Conservation (phyloP, 2,329 filamentous ascomycete species). For the Septoria petroselini region DNA sequence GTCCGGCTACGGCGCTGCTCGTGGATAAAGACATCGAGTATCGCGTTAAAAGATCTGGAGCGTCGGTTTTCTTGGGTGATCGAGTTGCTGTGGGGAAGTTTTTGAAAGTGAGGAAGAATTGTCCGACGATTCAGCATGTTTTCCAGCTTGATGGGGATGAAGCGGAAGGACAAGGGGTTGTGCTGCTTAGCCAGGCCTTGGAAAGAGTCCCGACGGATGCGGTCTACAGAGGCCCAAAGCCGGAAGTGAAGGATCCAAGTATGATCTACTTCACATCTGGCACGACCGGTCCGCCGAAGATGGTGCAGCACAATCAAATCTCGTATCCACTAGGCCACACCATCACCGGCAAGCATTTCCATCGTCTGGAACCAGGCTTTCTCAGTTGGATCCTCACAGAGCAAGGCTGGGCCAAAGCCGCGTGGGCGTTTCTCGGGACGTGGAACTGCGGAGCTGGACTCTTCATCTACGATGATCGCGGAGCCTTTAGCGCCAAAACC, state of each 20-base stretch:
- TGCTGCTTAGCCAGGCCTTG: constrained; percentile 32
- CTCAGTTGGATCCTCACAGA: constrained; percentile 44
- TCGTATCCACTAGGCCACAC: constrained; percentile 43
- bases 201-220: constrained; percentile 30
- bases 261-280: constrained; percentile 44
- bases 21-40: constrained; percentile 44
- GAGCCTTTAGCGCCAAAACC: constrained; percentile 35
- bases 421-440: constrained; percentile 42
- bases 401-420: constrained; percentile 46
- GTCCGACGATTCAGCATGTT: constrained; percentile 37
- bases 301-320: constrained; percentile 44
- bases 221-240: constrained; percentile 26
- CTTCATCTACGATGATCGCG: constrained; percentile 42
- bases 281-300: constrained; percentile 44
- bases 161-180: constrained; percentile 22
- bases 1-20: constrained; percentile 41
- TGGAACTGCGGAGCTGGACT: constrained; percentile 44
- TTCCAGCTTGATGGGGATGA: constrained; percentile 34
- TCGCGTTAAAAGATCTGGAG: constrained; percentile 36
- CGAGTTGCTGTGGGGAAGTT: constrained; percentile 38
- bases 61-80: constrained; percentile 43
- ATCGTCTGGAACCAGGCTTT: constrained; percentile 38
- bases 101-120: constrained; percentile 33
- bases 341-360: constrained; percentile 42
- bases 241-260: constrained; percentile 35